Evolutionary conservation across 192 early-diverging fungal genomes (phyloP), one percentile per base, ranked within the genome.

Genomic region (Powellomyces hirtus): DNA sequence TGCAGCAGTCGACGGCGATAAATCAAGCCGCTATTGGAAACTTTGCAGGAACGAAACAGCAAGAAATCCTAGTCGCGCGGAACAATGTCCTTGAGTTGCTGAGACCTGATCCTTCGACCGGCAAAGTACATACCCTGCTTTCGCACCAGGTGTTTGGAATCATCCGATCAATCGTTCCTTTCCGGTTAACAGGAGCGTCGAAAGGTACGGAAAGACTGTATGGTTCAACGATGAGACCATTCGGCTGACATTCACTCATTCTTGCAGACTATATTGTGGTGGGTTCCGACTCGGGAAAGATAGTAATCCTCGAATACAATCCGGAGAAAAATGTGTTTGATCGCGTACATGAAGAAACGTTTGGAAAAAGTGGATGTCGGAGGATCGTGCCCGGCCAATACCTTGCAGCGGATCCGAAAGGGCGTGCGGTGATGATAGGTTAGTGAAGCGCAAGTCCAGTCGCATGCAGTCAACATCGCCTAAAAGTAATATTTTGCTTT

Each of bases 381-480:
- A 77, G 98, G 45, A 87, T 90, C 38, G 89, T 97, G 0, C 91
- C 98, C 6, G 98, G 98, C 16, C 92, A 99, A 77, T 98, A 95
- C 57, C 84, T 99, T 34, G 96, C 96, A 3, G 75, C 88, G 8
- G 98, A 99, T 79, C 98, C 98, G 0, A 92, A 93, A 44, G 98
- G 98, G 11, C 85, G 98, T 45, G 94, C 96, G 7, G 89, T 97
- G 22, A 93, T 98, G 92, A 90, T 98, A 44, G 88, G 77, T 82
- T 52, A 63, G 31, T 58, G 42, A 51, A 3, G 37, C 24, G n/a
- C n/a, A n/a, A n/a, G n/a, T n/a, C n/a, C n/a, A n/a, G n/a, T n/a
- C n/a, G n/a, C n/a, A n/a, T n/a, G n/a, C n/a, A n/a, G n/a, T n/a
- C n/a, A n/a, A 22, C 58, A 68, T 18, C 37, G 33, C 16, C 38